phyloP scores from a whole-genome alignment of 2,329 filamentous ascomycete genomes.

The Nakataea oryzae region DNA sequence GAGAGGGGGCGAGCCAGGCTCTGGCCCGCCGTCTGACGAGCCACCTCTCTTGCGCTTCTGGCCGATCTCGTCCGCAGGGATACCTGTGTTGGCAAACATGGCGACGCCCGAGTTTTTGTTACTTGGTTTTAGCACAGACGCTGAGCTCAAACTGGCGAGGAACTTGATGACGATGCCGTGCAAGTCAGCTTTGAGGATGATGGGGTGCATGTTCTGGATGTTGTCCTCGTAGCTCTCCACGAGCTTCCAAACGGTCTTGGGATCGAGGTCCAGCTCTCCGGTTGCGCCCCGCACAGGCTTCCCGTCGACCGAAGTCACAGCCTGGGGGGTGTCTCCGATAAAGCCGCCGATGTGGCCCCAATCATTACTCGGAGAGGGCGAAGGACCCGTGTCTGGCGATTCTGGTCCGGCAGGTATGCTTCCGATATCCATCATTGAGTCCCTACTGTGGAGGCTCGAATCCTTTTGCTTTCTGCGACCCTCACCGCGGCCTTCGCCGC shows the following conservation, averaged over 20 bases:
- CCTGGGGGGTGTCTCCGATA: background rate
- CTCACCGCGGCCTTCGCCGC: slow-evolving; percentile 62
- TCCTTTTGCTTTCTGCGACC: slow-evolving; percentile 31
- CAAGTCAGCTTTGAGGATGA: slow-evolving; percentile 43
- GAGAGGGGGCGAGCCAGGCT: slow-evolving; percentile 15
- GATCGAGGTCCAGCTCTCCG: slow-evolving; percentile 43
- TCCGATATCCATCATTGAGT: background rate
- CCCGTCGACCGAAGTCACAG: background rate
- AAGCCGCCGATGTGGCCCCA: slow-evolving; percentile 45
- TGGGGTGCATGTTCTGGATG: slow-evolving; percentile 56
- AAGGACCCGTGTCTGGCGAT: slow-evolving; percentile 28
- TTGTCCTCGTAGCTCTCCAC: slow-evolving; percentile 48
- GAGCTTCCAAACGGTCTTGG: slow-evolving; percentile 38
- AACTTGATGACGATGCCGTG: slow-evolving; percentile 42
- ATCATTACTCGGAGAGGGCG: slow-evolving; percentile 41
- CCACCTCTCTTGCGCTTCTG: slow-evolving; percentile 48
- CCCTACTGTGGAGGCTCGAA: slow-evolving; percentile 17
- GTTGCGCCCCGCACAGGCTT: slow-evolving; percentile 21
- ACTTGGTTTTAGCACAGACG: slow-evolving; percentile 11
- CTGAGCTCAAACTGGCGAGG: slow-evolving; percentile 33
- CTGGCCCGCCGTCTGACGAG: slow-evolving; percentile 19
- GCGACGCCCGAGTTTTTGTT: slow-evolving; percentile 11
- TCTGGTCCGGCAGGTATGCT: background rate
- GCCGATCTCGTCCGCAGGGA: slow-evolving; percentile 16
- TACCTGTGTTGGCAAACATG: slow-evolving; percentile 15